Evolutionary conservation across 441 rosid genomes (phyloP), one percentile per base, ranked within the genome.

Genomic region (Populus hybrid): DNA sequence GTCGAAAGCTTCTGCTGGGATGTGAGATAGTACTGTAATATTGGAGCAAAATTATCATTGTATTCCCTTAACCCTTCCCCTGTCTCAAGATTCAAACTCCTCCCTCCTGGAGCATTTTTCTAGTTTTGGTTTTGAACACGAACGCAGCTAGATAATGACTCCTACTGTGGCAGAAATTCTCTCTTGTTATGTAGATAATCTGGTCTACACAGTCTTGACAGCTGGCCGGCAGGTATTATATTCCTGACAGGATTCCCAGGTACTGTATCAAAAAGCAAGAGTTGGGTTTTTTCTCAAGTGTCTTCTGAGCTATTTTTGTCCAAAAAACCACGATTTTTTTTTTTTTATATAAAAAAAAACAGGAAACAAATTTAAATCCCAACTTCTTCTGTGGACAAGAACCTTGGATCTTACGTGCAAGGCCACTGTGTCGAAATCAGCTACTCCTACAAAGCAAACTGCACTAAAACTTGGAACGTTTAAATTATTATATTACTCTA

Each of bases 1-100:
- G 11, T 85, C 91, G 1, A 90, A 88, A 84, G 84, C 88, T 74
- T 64, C 75, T 26, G 73, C 75, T 18, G 76, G 84, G 78, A 84
- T 79, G 79, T 84, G 75, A 87, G 67, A 26, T 18, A 9, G 50
- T 6, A 10, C 68, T 26, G 24, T 3, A 11, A 46, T n/a, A 6
- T 38, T 9, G 63, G 4, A 16, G 18, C 4, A 53, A 78, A 70
- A 34, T 42, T 19, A n/a, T 19, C n/a, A 3, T 24, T 71, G 3
- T 38, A 70, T 70, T 14, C 42, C 0, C 7, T 34, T 18, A 35
- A 69, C 38, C 65, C 36, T 5, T 12, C 36, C 36, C 36, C 1
- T 34, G 36, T 34, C 36, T 34, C 36, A 34, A 34, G 1, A 34
- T 34, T 34, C 36, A 34, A 34, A 40, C 46, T 40, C 46, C 46